phyloP scores from a whole-genome alignment of 331 rosid species.

The Malus hybrid region DNA sequence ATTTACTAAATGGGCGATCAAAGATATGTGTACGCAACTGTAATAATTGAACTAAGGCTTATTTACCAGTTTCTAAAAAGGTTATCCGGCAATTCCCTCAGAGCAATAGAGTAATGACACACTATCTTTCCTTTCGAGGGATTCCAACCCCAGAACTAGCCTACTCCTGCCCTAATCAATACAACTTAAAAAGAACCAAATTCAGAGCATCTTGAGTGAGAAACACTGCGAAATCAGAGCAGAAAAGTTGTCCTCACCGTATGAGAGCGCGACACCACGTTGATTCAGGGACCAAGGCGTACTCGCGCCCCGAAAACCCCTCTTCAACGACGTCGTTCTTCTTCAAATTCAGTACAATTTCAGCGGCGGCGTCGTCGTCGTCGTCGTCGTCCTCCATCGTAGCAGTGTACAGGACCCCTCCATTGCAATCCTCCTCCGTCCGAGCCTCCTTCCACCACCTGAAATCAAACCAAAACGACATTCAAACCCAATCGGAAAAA shows the following conservation, averaged over 20 bases:
- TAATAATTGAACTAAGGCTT: neutral
- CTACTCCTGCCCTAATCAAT: neutral
- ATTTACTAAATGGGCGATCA: neutral
- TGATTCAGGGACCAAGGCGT: conserved; percentile 69
- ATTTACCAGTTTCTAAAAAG: neutral
- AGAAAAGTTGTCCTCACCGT: conserved; percentile 33
- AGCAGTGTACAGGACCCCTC: conserved; percentile 50
- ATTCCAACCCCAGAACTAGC: neutral
- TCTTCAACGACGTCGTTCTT: conserved; percentile 37
- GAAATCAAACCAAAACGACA: conserved; percentile 14
- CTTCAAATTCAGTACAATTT: conserved; percentile 40
- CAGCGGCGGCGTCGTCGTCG: conserved; percentile 34
- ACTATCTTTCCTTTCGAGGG: neutral
- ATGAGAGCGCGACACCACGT: conserved; percentile 62
- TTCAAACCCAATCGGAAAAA: neutral
- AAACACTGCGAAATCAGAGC: neutral
- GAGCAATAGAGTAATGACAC: neutral
- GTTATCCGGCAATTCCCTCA: neutral
- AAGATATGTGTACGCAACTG: neutral
- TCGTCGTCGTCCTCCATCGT: conserved; percentile 22
- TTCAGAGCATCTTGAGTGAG: neutral
- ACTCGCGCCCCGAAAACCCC: conserved; percentile 51
- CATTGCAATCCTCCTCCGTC: conserved; percentile 27
- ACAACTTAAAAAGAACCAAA: neutral
- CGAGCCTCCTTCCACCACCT: conserved; percentile 79